Conservation (phyloP, 441 rosid genomes). For the Flueggea neowawraea region DNA sequence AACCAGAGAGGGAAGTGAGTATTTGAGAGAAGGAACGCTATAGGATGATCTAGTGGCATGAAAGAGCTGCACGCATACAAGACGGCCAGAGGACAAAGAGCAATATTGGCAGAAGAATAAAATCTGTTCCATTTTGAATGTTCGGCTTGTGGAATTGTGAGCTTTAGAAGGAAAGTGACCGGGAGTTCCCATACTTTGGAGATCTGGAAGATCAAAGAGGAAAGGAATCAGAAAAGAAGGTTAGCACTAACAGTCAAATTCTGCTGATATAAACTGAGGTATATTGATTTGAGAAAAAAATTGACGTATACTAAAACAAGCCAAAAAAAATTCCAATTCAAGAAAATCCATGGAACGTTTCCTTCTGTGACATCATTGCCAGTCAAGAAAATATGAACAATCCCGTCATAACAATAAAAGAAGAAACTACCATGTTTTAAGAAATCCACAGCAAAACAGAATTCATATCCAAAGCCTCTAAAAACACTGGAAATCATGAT, state of each 20-base stretch:
- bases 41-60: slow-evolving; percentile 74
- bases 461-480: not conserved
- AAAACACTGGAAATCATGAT: not conserved
- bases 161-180: slow-evolving; percentile 55
- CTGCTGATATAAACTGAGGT: not conserved
- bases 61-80: slow-evolving; percentile 78
- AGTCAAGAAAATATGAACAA: too few species aligned
- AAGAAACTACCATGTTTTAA: too few species aligned
- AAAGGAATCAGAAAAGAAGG: slow-evolving; percentile 1
- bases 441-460: not conserved
- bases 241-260: slow-evolving; percentile 4
- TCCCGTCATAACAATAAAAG: too few species aligned
- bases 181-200: slow-evolving; percentile 77
- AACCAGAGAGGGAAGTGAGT: slow-evolving; percentile 81
- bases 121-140: slow-evolving; percentile 82
- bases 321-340: too few species aligned
- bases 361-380: too few species aligned
- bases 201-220: slow-evolving; percentile 42
- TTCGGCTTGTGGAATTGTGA: slow-evolving; percentile 78
- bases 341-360: too few species aligned
- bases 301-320: too few species aligned
- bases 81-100: slow-evolving; percentile 75
- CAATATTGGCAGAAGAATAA: slow-evolving; percentile 70
- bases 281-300: too few species aligned
- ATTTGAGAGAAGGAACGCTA: slow-evolving; percentile 69